These are phyloP conservation scores for Malassezia caprae DNA, from an alignment of 1,284 basidiomycete genomes.

Conservation along the genomic window DNA sequence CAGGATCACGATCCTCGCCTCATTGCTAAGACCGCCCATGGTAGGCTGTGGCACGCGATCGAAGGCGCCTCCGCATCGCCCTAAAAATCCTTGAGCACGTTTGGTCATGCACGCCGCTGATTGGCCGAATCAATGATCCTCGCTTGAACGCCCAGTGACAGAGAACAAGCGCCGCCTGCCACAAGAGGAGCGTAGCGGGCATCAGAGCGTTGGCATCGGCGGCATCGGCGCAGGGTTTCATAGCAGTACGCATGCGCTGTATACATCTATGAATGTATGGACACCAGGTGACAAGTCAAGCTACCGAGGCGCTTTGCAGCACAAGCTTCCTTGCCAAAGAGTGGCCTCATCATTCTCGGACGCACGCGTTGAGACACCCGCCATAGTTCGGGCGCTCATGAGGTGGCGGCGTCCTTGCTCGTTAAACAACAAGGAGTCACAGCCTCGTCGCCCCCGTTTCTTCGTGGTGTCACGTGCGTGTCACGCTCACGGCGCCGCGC, in stretches of 20 bases:
- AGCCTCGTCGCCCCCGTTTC: not conserved
- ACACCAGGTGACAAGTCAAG: constrained; percentile 20
- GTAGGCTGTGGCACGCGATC: not conserved
- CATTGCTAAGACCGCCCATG: constrained; percentile 24
- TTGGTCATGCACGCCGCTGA: not conserved
- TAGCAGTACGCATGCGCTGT: no score
- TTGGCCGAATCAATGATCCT: not conserved
- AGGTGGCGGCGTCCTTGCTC: constrained; percentile 12
- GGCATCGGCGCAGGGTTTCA: no score
- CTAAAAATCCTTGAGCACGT: not conserved
- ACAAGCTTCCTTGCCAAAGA: constrained; percentile 18
- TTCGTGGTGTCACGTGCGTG: not conserved
- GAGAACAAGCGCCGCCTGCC: not conserved
- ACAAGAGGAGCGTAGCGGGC: no score
- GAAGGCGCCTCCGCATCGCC: not conserved
- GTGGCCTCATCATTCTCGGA: constrained; percentile 14
- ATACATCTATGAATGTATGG: constrained; percentile 6
- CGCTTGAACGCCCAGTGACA: not conserved
- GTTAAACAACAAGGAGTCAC: constrained; percentile 16
- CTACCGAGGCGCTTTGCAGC: constrained; percentile 19
- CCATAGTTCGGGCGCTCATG: constrained; percentile 13
- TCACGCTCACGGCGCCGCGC: not conserved
- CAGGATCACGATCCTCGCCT: constrained; percentile 55
- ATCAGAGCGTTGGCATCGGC: no score
- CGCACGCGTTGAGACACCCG: constrained; percentile 10